A percentile compares a stretch with the other conserved stretches of the same genome.
Evolutionary conservation across 1,284 basidiomycete species (phyloP).

Genomic region (Phylloporus gajari): DNA sequence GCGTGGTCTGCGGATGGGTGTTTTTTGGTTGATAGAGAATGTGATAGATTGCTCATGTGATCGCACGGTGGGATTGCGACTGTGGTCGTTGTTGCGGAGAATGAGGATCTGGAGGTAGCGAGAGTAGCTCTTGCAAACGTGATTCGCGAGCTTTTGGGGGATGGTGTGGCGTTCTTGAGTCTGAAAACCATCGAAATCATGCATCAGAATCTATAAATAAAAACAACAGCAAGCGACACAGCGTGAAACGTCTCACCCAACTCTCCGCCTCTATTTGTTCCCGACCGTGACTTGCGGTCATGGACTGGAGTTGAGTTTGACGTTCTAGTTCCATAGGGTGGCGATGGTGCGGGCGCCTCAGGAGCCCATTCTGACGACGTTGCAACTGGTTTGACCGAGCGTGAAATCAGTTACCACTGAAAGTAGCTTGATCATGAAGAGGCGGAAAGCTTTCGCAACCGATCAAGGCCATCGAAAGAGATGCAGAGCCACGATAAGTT

Average conservation of each 20-base stretch:
- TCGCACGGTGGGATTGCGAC: no score
- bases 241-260: conserved; percentile 19
- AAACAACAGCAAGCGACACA: no score
- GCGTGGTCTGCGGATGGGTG: not conserved
- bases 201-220: no score
- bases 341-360: no score
- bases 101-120: conserved; percentile 18
- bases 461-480: not conserved
- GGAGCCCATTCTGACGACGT: conserved; percentile 20
- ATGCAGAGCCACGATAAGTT: conserved; percentile 1
- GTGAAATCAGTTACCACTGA: not conserved
- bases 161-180: no score
- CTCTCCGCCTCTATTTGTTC: conserved; percentile 2
- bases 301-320: not conserved
- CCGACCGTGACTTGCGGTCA: not conserved
- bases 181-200: no score
- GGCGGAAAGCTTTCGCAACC: conserved; percentile 3
- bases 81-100: no score
- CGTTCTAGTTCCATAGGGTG: not conserved
- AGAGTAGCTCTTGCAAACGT: conserved; percentile 42
- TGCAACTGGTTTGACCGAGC: conserved; percentile 9
- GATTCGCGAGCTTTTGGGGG: conserved; percentile 30
- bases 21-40: conserved; percentile 4
- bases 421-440: not conserved
- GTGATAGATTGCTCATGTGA: not conserved